Base-by-base conservation (phyloP, 768 basidiomycete species). In the Tulasnella sp. region DNA sequence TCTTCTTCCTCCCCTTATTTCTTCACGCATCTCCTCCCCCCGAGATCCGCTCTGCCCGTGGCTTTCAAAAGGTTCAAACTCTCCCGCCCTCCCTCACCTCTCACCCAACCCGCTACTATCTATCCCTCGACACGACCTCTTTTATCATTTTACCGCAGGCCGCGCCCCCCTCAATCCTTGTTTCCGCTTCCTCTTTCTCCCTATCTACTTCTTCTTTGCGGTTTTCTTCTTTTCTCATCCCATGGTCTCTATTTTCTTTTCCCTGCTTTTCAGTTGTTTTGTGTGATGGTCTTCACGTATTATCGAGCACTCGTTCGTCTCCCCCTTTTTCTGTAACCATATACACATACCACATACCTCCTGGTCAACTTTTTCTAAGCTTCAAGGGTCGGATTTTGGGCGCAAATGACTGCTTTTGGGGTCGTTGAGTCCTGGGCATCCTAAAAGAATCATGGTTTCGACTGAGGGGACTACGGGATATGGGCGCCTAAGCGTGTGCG, bases 281-380 rank as follows among this genome's bases (percentile, higher is more conserved):
- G 5, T 64, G 20, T 28, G 64, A 24, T 69, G 64, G 64, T 69
- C 31, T 18, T 69, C 34, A 37, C n/a, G 34, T 69, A 69, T 69
- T 69, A 69, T 69, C 64, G 64, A 69, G 64, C 37, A 37, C 64
- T 28, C 46, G 46, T 3, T 37, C 4, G 37, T 28, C 64, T 22
- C 60, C 2, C n/a, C n/a, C 28, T 37, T 69, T 69, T 69, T 69
- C 28, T 69, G 64, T 69, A 69, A 69, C 64, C 64, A 69, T 69
- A 69, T 69, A 69, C 37, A 69, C 64, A 69, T 69, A 69, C 64
- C 28, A n/a, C 3, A 40, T 31, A 72, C 28, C 2, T 72, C 22
- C 37, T 14, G 28, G 28, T 40, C 69, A n/a, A 28, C 24, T 60
- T 60, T 1, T 9, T 60, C 28, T 60, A 2, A 37, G 37, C 37